These are phyloP conservation scores for Hericium rajendrae DNA, from an alignment of 768 basidiomycete genomes.

Conservation along the genomic window DNA sequence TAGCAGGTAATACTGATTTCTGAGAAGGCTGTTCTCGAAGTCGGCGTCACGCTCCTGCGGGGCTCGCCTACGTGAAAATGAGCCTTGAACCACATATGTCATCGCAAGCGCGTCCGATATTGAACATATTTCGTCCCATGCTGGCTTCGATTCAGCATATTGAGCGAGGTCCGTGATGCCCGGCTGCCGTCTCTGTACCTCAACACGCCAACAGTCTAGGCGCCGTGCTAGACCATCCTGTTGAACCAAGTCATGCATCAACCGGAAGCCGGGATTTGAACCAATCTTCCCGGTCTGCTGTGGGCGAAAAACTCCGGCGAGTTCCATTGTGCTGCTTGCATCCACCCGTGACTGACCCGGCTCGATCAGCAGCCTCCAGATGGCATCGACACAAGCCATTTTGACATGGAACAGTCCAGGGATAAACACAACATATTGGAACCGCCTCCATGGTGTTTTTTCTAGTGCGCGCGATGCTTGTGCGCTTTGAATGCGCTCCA, in stretches of 20 bases:
- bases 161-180: slow-evolving; percentile 16
- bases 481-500: no score
- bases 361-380: slow-evolving; percentile 7
- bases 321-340: slow-evolving; percentile 8
- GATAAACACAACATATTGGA: slow-evolving; percentile 7
- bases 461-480: no score
- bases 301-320: slow-evolving; percentile 15
- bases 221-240: slow-evolving; percentile 11
- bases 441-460: no score
- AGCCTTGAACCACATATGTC: slow-evolving; percentile 13
- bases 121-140: slow-evolving; percentile 15
- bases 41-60: slow-evolving; percentile 20
- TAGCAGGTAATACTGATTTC: slow-evolving; percentile 22
- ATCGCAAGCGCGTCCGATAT: slow-evolving; percentile 18
- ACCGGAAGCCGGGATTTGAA: slow-evolving; percentile 19
- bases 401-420: slow-evolving; percentile 24
- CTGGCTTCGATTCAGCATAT: slow-evolving; percentile 24
- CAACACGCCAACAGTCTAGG: slow-evolving; percentile 21
- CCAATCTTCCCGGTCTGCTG: slow-evolving; percentile 18
- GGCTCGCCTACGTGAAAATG: neutral
- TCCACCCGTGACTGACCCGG: slow-evolving; percentile 4
- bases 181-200: slow-evolving; percentile 8
- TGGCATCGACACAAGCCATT: slow-evolving; percentile 18
- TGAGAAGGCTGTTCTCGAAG: slow-evolving; percentile 24
- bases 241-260: slow-evolving; percentile 21